Percentiles rank a stretch among this genome's conserved stretches.
Evolutionary conservation across 345 rosid species (phyloP).

Genomic region (Arabidopsis suecica): DNA sequence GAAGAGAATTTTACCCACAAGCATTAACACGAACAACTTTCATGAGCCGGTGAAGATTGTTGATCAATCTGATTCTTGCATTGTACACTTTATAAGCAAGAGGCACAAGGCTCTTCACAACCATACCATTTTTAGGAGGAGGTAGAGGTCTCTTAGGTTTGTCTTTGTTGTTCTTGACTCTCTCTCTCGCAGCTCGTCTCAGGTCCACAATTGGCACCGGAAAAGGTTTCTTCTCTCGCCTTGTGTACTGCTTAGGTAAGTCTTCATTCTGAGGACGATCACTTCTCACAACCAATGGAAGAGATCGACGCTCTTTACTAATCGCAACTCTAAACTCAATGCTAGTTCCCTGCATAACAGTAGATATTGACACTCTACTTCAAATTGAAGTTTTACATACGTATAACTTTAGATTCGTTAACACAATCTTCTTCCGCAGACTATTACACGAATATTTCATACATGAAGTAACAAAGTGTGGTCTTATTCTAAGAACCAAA

Average conservation of each 20-base stretch:
- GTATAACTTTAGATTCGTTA: background rate
- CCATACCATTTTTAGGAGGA: conserved; percentile 83
- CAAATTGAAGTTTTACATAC: background rate
- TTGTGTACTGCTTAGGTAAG: conserved; percentile 69
- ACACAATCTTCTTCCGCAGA: too few species aligned
- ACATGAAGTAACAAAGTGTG: background rate
- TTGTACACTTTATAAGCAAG: conserved; percentile 75
- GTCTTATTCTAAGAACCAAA: background rate
- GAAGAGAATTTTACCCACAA: conserved; percentile 69
- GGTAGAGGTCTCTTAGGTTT: conserved; percentile 63
- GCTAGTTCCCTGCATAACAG: conserved; percentile 49
- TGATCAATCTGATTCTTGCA: conserved; percentile 71
- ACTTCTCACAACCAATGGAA: conserved; percentile 50
- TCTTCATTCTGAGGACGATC: conserved; percentile 88
- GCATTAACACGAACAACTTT: conserved; percentile 88
- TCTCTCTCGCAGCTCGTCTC: conserved; percentile 92
- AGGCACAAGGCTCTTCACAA: conserved; percentile 69
- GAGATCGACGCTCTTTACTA: conserved; percentile 45
- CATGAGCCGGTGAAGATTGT: conserved; percentile 78
- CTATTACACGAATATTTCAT: too few species aligned
- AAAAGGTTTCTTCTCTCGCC: conserved; percentile 91
- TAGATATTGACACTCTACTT: conserved; percentile 3
- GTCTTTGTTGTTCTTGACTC: conserved; percentile 71
- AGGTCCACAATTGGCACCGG: conserved; percentile 79
- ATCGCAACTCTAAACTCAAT: conserved; percentile 42